Conservation (phyloP, 768 basidiomycete genomes). For the Russula lepida region DNA sequence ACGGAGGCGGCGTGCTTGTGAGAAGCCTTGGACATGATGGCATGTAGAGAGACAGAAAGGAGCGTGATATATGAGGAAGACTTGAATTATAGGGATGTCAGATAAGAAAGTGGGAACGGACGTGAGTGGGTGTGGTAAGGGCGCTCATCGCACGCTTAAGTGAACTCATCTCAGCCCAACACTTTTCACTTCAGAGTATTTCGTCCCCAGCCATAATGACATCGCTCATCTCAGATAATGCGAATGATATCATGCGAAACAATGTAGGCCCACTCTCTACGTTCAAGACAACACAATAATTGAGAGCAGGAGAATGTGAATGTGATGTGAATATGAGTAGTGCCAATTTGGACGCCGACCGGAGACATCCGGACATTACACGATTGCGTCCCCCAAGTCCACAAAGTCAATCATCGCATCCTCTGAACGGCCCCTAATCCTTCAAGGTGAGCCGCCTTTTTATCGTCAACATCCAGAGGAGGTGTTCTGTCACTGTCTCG, state of each 20-base stretch:
- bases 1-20: conserved; percentile 28
- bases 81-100: conserved; percentile 18
- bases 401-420: neutral
- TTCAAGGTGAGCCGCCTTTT: conserved; percentile 51
- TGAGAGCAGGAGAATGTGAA: neutral
- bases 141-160: neutral
- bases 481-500: neutral
- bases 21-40: conserved; percentile 19
- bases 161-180: neutral
- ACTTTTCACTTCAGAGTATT: neutral
- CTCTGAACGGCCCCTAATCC: conserved; percentile 29
- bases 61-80: conserved; percentile 9
- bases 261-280: neutral
- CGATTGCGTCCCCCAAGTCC: neutral
- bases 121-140: conserved; percentile 6
- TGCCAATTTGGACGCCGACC: conserved; percentile 2
- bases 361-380: conserved; percentile 8
- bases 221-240: neutral
- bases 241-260: neutral
- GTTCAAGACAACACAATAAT: neutral
- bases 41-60: conserved; percentile 17
- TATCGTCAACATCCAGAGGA: conserved; percentile 18
- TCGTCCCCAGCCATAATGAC: neutral
- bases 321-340: neutral
- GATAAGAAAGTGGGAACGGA: conserved; percentile 9